Conservation (phyloP, 495 filamentous ascomycete genomes). For the Letharia columbiana region DNA sequence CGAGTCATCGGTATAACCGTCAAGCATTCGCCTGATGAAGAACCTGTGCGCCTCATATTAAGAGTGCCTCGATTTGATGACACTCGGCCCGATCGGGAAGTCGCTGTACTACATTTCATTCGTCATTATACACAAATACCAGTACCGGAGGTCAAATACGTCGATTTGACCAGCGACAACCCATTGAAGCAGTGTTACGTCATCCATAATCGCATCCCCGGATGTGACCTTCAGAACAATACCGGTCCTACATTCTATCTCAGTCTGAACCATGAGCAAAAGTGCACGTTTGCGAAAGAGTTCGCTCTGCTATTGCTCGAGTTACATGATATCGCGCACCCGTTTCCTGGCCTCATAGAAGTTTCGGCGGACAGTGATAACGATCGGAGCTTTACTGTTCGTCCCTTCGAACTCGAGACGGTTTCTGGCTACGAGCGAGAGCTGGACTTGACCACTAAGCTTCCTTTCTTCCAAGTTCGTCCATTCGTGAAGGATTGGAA, state of each 20-base stretch:
- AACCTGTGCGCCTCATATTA: background rate
- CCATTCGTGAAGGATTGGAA: background rate
- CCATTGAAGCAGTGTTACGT: constrained; percentile 15
- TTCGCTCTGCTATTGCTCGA: constrained; percentile 6
- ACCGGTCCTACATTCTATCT: background rate
- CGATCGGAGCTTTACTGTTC: constrained; percentile 7
- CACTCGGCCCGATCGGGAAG: constrained; percentile 1
- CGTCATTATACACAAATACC: constrained; percentile 15
- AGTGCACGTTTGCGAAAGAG: constrained; percentile 12
- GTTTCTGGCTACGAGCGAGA: background rate
- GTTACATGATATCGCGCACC: background rate
- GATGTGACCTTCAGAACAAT: background rate
- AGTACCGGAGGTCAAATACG: constrained; percentile 8
- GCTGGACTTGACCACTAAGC: constrained; percentile 1
- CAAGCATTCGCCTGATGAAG: background rate
- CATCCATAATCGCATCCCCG: constrained; percentile 14
- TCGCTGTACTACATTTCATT: constrained; percentile 9
- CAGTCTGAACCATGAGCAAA: constrained; percentile 14
- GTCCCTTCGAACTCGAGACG: background rate
- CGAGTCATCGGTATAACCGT: constrained; percentile 17
- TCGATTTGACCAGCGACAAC: constrained; percentile 10
- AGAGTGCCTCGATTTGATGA: constrained; percentile 10
- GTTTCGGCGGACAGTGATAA: background rate
- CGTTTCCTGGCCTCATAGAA: constrained; percentile 7
- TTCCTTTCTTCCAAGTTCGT: constrained; percentile 3